Conservation (phyloP, 2,329 filamentous ascomycete species). For the Aspergillus fumigatiaffinis region DNA sequence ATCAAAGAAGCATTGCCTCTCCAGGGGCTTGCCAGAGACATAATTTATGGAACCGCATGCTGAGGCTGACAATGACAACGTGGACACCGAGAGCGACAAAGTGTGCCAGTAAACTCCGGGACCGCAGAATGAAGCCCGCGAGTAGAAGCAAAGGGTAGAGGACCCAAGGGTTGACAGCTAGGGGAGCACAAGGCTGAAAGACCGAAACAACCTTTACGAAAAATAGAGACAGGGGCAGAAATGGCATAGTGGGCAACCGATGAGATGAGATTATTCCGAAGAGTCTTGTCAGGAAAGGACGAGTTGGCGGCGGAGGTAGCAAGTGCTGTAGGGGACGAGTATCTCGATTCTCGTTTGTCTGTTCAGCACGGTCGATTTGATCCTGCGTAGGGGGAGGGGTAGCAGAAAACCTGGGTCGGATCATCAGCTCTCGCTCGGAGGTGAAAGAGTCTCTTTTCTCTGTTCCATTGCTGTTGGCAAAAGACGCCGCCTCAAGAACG, state of each 20-base stretch:
- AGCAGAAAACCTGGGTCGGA: slow-evolving; percentile 28
- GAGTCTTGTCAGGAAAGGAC: slow-evolving; percentile 20
- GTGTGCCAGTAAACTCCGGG: slow-evolving; percentile 35
- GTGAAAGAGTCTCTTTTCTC: slow-evolving; percentile 18
- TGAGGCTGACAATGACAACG: slow-evolving; percentile 40
- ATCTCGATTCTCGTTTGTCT: slow-evolving; percentile 13
- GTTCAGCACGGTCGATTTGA: slow-evolving; percentile 10
- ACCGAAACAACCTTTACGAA: slow-evolving; percentile 64
- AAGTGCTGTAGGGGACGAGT: slow-evolving; percentile 29
- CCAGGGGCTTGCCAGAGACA: slow-evolving; percentile 24
- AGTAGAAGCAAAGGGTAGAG: slow-evolving; percentile 65
- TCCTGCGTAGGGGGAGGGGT: slow-evolving; percentile 23
- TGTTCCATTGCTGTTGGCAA: slow-evolving; percentile 11
- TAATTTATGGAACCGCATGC: slow-evolving; percentile 35
- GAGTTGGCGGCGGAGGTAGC: slow-evolving; percentile 39
- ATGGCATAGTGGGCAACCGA: slow-evolving; percentile 45
- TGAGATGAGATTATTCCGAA: slow-evolving; percentile 18
- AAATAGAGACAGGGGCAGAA: slow-evolving; percentile 53
- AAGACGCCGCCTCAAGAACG: slow-evolving; percentile 11
- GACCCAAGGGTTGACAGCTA: slow-evolving; percentile 61
- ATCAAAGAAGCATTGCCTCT: neutral
- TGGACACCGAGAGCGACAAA: slow-evolving; percentile 46
- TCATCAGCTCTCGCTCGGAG: slow-evolving; percentile 29
- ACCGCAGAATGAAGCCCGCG: slow-evolving; percentile 60
- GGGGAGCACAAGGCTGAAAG: slow-evolving; percentile 66